Base-by-base conservation (phyloP, 2,329 filamentous ascomycete species). In the Sarocladium kiliense region DNA sequence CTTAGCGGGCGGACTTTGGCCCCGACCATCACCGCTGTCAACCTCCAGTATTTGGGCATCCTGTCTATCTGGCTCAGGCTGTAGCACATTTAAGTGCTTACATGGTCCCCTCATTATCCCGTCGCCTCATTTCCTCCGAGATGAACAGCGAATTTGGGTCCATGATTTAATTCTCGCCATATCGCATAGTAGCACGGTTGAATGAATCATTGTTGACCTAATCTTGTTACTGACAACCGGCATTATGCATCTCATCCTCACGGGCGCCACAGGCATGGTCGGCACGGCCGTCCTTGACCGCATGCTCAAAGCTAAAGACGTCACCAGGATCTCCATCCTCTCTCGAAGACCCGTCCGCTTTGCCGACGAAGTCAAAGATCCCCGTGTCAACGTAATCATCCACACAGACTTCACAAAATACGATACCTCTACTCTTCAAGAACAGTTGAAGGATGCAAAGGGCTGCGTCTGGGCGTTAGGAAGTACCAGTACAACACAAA, bases 401-500 rank as follows among this genome's bases (percentile, higher is more conserved):
- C 86, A 91, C 64, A 75, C 79, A 16, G 85, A 91, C 66, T 91
- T 88, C 63, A 68, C 72, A 12, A 72, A 66, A 1, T 91, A 89
- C 65, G 77, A 80, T 34, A 62, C 77, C 7, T n/a, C 47, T 0
- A 73, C 74, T 0, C 60, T 90, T 2, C 74, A 91, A 10, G 59
- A 69, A 23, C 74, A 85, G 64, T 73, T 92, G 0, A 74, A 77
- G 54, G 87, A 81, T 21, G 88, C 87, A 0, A 72, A 78, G 7
- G 87, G 84, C 2, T 87, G 84, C 57, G 84, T 91, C 1, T 92
- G 88, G 88, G 87, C 88, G 0, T 74, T 87, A 45, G 88, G 88
- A 0, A 26, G 18, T 9, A 82, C 85, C 49, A 84, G 80, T 58
- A 79, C 85, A 62, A 81, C 68, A 11, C 71, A 77, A 39, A 85